Conservation (phyloP, 192 early-diverging fungal genomes). For the Linnemannia hyalina region DNA sequence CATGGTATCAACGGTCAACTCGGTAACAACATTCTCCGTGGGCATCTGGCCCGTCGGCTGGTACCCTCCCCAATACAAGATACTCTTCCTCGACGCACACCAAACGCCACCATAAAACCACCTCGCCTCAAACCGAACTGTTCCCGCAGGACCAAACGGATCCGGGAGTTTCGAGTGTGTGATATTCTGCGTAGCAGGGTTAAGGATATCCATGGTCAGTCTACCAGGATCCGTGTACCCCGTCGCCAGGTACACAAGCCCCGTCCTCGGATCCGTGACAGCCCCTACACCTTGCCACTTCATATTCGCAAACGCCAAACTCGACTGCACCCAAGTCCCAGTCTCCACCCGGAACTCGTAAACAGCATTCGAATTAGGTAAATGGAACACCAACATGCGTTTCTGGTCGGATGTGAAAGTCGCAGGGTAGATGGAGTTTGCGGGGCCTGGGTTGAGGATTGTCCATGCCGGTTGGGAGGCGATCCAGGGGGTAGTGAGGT, state of each 20-base stretch:
- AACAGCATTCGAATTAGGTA: neutral
- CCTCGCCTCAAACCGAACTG: neutral
- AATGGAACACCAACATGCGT: neutral
- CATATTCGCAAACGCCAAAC: neutral
- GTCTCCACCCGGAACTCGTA: neutral
- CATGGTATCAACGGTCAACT: neutral
- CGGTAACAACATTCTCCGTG: neutral
- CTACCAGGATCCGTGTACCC: neutral
- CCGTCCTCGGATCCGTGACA: neutral
- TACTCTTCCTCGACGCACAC: neutral
- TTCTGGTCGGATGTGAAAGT: neutral
- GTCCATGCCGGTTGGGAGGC: neutral
- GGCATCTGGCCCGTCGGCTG: neutral
- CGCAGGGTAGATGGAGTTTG: neutral
- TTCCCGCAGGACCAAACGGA: neutral
- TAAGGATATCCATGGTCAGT: neutral
- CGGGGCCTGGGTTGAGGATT: neutral
- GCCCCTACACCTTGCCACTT: neutral
- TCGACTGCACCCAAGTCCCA: neutral
- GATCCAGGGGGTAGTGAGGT: neutral
- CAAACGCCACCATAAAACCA: neutral
- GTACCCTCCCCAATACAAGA: conserved; percentile 8
- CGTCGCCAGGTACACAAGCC: neutral
- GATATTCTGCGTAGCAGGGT: neutral
- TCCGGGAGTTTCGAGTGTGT: neutral